Conservation (phyloP, 345 rosid species). For the Lagerstroemia speciosa region DNA sequence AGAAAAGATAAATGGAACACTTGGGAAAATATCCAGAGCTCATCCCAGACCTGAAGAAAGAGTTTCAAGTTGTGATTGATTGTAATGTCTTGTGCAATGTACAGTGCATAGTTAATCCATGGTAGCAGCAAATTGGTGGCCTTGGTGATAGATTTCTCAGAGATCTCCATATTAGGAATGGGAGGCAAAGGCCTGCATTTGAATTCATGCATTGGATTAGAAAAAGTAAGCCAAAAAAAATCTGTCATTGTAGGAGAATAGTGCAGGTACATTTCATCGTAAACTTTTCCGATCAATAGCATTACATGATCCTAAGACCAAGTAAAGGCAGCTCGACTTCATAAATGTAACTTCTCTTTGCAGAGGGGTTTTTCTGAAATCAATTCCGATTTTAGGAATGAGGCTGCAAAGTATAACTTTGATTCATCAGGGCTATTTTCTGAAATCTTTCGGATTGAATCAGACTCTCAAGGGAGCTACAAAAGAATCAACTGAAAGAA, state of each 20-base stretch:
- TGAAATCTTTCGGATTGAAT: no score
- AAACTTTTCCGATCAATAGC: neutral
- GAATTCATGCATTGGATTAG: neutral
- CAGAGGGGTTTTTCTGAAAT: no score
- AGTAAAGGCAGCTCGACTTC: no score
- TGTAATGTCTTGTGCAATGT: constrained; percentile 61
- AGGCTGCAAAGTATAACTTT: no score
- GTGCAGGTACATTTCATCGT: neutral
- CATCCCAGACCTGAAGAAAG: constrained; percentile 49
- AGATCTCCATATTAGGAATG: constrained; percentile 73
- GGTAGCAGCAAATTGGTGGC: constrained; percentile 43
- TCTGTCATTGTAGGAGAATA: neutral
- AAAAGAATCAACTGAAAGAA: neutral
- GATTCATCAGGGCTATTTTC: no score
- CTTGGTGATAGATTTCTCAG: constrained; percentile 48
- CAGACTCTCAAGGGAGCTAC: no score
- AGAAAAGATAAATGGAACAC: neutral
- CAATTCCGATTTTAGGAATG: no score
- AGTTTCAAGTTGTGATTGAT: constrained; percentile 50
- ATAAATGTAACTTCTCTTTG: no score
- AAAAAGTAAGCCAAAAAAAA: neutral
- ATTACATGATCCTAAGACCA: no score
- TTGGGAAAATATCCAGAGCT: neutral
- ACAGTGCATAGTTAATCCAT: constrained; percentile 47
- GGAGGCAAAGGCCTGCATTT: constrained; percentile 78